A percentile compares a stretch with the other conserved stretches of the same genome.
phyloP scores from a whole-genome alignment of 805 yeast genomes.

The Kodamaea neixiangensis region DNA sequence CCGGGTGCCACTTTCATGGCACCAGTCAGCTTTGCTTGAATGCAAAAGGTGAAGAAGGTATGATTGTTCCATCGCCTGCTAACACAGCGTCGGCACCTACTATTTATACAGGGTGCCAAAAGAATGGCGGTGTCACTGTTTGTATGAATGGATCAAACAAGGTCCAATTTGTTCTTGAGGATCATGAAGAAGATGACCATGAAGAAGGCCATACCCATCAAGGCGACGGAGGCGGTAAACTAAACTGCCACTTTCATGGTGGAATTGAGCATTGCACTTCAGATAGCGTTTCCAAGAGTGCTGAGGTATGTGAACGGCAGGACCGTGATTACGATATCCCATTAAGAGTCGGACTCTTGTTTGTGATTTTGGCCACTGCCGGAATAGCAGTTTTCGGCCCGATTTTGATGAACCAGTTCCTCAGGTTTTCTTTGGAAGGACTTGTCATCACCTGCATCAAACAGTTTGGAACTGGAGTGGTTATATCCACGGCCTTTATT shows the following conservation, averaged over 20 bases:
- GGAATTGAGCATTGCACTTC: constrained; percentile 32
- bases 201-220: neutral
- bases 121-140: constrained; percentile 16
- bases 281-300: constrained; percentile 3
- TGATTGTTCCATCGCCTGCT: constrained; percentile 21
- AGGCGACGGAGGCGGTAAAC: constrained; percentile 8
- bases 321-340: constrained; percentile 30
- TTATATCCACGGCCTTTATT: constrained; percentile 34
- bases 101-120: constrained; percentile 22
- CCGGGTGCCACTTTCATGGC: constrained; percentile 26
- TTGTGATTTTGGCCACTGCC: constrained; percentile 36
- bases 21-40: constrained; percentile 20
- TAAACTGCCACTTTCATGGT: constrained; percentile 32
- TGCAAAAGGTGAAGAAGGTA: constrained; percentile 24
- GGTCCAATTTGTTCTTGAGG: constrained; percentile 18
- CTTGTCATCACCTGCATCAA: constrained; percentile 5
- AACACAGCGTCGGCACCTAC: constrained; percentile 4
- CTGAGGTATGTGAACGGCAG: constrained; percentile 21
- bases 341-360: constrained; percentile 32
- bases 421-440: constrained; percentile 7
- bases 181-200: neutral
- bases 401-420: constrained; percentile 22
- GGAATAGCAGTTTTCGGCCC: constrained; percentile 37
- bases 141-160: constrained; percentile 19
- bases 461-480: constrained; percentile 33